phyloP scores from a whole-genome alignment of 139 green algal genomes.

The Astrephomene gubernaculifera region DNA sequence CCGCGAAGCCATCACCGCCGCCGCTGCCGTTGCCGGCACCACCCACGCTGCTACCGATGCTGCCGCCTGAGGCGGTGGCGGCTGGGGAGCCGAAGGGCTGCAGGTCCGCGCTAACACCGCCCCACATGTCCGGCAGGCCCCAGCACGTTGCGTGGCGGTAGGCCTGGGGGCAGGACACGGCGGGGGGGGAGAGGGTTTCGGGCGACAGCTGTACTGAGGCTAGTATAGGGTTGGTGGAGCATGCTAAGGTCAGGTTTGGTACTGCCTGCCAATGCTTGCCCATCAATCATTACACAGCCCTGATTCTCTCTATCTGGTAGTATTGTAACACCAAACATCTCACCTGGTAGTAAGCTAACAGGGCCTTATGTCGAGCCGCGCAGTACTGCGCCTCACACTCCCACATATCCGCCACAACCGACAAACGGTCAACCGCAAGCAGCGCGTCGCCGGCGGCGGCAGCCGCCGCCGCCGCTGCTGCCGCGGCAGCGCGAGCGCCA shows the following conservation, averaged over 20 bases:
- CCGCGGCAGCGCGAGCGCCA: not conserved
- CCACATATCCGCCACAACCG: constrained; percentile 53
- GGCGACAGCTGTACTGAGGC: too few species aligned
- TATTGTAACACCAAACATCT: too few species aligned
- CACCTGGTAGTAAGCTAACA: constrained; percentile 51
- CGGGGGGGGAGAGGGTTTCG: not conserved
- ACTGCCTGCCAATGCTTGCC: too few species aligned
- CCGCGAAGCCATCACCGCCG: not conserved
- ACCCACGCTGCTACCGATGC: not conserved
- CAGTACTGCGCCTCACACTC: constrained; percentile 49
- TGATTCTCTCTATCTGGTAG: too few species aligned
- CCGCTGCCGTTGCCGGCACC: not conserved
- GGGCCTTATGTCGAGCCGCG: constrained; percentile 42
- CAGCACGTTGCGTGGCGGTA: constrained; percentile 54
- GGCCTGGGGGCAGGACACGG: constrained; percentile 2
- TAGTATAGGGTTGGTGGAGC: too few species aligned
- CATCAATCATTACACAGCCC: too few species aligned
- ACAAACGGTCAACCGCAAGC: constrained; percentile 14
- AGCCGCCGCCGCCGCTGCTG: not conserved
- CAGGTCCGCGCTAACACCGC: not conserved
- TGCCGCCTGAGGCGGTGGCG: not conserved
- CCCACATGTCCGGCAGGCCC: constrained; percentile 53
- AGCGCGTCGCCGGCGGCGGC: not conserved
- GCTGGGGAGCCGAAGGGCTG: not conserved
- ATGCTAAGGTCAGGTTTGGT: too few species aligned